Base-by-base conservation (phyloP, 495 filamentous ascomycete species). In the Neurospora tetrasperma region DNA sequence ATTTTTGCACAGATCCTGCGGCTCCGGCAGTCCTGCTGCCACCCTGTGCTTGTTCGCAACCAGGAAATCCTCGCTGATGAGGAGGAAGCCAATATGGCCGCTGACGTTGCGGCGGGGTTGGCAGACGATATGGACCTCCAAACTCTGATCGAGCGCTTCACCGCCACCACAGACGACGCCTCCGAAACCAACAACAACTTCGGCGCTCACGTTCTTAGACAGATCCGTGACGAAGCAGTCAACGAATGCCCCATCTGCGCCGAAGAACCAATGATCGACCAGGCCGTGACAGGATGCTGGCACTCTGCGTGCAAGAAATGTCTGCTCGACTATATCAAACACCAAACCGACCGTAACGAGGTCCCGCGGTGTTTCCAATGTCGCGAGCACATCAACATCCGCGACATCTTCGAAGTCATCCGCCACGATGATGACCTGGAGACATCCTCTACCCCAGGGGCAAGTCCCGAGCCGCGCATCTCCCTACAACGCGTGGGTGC, bases 1-100 rank as follows among this genome's bases (percentile, higher is more conserved):
- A 97, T 99, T 75, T 96, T 99, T 76, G 96, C 96, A 1, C 96
- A 99, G 80, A 96, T 99, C 78, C 87, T 98, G 12, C 90, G 96
- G 23, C 91, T 99, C 41, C 90, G 96, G 8, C 96, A 99, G 79
- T 92, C 92, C 20, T 99, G 96, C 80, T 98, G 95, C 75, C 96
- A 99, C 81, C 96, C 96, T 1, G 83, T 92, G 20, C 86, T 99
- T 23, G 94, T 94, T 3, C 89, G 95, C 41, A 94, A 97, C 76
- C 92, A 91, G 75, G 88, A 88, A 4, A 87, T 96, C 35, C 90
- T 97, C 3, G 90, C 92, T 2, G 96, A 98, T 73, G 96, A 98
- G 79, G 91, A 94, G 77, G 91, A 91, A 73, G 94, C 92, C 0
- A 91, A 90, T 10, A 90, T 90, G 3, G 90, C 90, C n/a, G 90